Evolutionary conservation across 2,329 filamentous ascomycete species (phyloP).

Genomic region (Fusarium domesticum): DNA sequence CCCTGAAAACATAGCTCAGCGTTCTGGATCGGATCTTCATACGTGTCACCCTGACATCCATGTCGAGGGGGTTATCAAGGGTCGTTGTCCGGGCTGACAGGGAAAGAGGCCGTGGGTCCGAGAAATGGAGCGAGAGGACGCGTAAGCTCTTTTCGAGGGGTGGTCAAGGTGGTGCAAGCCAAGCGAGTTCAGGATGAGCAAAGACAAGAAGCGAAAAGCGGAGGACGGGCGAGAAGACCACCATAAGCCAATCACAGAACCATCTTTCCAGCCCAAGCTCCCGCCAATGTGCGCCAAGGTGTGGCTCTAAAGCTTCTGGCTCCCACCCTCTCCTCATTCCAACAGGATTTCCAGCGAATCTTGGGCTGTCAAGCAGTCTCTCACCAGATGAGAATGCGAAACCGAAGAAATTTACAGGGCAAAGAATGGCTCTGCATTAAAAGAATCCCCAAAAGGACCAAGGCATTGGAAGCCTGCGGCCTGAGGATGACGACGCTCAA

Average conservation of each 20-base stretch:
- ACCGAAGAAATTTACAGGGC: too few relatives aligned
- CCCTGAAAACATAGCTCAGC: not conserved
- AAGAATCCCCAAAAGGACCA: constrained; percentile 9
- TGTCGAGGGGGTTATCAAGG: constrained; percentile 9
- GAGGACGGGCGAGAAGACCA: constrained; percentile 10
- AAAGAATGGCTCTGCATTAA: too few relatives aligned
- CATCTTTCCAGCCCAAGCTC: not conserved
- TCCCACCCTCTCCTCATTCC: not conserved
- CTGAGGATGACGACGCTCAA: constrained; percentile 34
- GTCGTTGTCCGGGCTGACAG: constrained; percentile 23
- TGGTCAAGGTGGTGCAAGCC: constrained; percentile 25
- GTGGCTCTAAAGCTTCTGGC: not conserved
- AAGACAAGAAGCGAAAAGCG: constrained; percentile 4
- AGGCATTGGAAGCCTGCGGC: constrained; percentile 20
- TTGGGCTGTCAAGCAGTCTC: too few relatives aligned
- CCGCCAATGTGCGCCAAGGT: not conserved
- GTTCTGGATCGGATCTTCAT: not conserved
- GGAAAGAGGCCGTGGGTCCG: constrained; percentile 24
- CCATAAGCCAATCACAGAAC: constrained; percentile 13
- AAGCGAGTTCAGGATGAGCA: constrained; percentile 6
- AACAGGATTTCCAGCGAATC: too few relatives aligned
- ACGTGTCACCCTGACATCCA: constrained; percentile 7
- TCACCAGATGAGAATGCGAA: too few relatives aligned
- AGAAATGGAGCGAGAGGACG: constrained; percentile 28
- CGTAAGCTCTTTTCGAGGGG: constrained; percentile 28